phyloP scores from a whole-genome alignment of 2,329 filamentous ascomycete genomes.

The Thermoascus crustaceus region DNA sequence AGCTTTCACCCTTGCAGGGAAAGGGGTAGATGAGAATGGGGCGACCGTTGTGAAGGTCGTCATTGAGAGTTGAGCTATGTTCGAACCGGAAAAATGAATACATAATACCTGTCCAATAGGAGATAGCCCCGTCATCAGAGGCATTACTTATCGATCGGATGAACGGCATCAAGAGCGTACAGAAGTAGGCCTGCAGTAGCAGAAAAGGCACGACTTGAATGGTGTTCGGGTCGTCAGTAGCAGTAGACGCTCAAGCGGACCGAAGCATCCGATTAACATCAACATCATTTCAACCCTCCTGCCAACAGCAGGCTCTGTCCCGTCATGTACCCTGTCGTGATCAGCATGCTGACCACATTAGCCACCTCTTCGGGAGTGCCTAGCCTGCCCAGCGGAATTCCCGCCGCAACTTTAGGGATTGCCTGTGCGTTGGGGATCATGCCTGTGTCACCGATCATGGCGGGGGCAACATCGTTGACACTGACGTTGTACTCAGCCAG shows the following conservation, averaged over 20 bases:
- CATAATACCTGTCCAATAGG: not conserved
- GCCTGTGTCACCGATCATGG: conserved; percentile 58
- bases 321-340: conserved; percentile 53
- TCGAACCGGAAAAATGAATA: not conserved
- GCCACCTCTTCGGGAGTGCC: conserved; percentile 53
- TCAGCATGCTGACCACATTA: conserved; percentile 54
- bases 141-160: no score
- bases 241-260: no score
- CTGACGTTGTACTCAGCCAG: conserved; percentile 55
- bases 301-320: conserved; percentile 47
- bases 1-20: conserved; percentile 45
- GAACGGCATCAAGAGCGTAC: no score
- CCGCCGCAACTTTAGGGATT: conserved; percentile 51
- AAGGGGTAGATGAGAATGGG: conserved; percentile 44
- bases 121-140: no score
- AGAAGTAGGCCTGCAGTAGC: no score
- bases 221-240: no score
- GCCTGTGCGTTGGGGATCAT: conserved; percentile 54
- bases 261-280: no score
- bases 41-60: conserved; percentile 48
- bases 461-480: conserved; percentile 60
- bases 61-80: conserved; percentile 25
- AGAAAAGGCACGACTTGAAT: no score
- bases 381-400: conserved; percentile 52
- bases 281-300: conserved; percentile 29